phyloP scores from a whole-genome alignment of 192 early-diverging fungal species.

The Paraglomus brasilianum region DNA sequence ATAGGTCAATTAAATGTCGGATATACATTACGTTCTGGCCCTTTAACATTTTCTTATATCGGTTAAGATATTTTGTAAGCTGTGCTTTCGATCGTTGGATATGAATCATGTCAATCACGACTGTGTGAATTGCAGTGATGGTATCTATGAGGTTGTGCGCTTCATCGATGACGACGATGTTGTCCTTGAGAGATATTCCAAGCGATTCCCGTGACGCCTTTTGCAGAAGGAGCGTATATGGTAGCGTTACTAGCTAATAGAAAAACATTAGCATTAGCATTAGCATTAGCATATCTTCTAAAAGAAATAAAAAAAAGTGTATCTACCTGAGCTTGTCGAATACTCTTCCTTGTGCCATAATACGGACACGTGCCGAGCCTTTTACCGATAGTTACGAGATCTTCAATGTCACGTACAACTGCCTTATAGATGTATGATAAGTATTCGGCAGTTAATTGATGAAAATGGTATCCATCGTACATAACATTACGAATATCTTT shows the following conservation, averaged over 20 bases:
- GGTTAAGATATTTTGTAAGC: conserved; percentile 62
- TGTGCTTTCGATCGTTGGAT: conserved; percentile 55
- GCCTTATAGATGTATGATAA: conserved; percentile 32
- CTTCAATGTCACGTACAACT: conserved; percentile 79
- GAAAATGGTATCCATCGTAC: too few species aligned
- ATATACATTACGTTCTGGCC: conserved; percentile 78
- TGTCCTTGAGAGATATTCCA: conserved; percentile 66
- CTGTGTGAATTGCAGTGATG: conserved; percentile 69
- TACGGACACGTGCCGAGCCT: conserved; percentile 70
- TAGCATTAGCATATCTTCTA: too few species aligned
- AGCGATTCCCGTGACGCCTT: conserved; percentile 70
- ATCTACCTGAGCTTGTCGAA: conserved; percentile 50
- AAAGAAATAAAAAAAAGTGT: too few species aligned
- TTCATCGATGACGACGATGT: conserved; percentile 85
- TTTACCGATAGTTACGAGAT: conserved; percentile 66
- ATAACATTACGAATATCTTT: too few species aligned
- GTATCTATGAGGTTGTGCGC: conserved; percentile 77
- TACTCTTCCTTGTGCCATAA: conserved; percentile 71
- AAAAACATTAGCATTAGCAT: conserved; percentile 12
- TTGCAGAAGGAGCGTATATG: conserved; percentile 85
- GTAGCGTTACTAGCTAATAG: conserved; percentile 76
- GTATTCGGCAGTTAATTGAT: too few species aligned
- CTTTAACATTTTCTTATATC: conserved; percentile 67
- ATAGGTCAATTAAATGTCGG: conserved; percentile 63
- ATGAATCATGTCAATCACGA: conserved; percentile 50